Conservation (phyloP, 805 yeast species). For the Ogataea haglerorum region DNA sequence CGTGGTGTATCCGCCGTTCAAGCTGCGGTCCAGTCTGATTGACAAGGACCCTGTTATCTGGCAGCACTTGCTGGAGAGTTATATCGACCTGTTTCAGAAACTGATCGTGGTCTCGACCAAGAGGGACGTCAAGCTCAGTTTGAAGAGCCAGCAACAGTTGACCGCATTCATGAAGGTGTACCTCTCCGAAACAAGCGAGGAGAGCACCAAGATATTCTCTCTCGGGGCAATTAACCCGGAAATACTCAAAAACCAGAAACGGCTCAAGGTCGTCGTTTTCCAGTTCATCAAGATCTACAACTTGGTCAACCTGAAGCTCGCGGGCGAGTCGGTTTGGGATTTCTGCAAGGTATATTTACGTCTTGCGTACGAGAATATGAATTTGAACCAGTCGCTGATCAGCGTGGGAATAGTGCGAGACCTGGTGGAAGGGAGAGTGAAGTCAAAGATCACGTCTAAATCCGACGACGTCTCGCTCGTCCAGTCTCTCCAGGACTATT, state of each 20-base stretch:
- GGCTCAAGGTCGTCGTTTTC: constrained; percentile 49
- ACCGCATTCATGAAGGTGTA: constrained; percentile 54
- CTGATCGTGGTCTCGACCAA: constrained; percentile 33
- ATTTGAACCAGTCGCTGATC: constrained; percentile 31
- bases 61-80: constrained; percentile 67
- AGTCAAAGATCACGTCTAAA: constrained; percentile 46
- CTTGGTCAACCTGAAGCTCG: constrained; percentile 51
- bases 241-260: constrained; percentile 49
- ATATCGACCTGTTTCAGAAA: constrained; percentile 50
- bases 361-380: constrained; percentile 28
- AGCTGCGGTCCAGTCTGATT: constrained; percentile 67
- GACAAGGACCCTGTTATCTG: constrained; percentile 84
- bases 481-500: constrained; percentile 47
- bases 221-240: constrained; percentile 72
- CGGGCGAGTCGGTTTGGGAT: constrained; percentile 64
- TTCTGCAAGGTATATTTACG: constrained; percentile 52
- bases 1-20: constrained; percentile 72
- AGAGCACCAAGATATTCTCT: constrained; percentile 57
- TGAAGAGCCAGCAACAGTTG: constrained; percentile 56
- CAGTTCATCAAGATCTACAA: constrained; percentile 50
- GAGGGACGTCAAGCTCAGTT: constrained; percentile 38
- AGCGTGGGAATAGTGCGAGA: constrained; percentile 41
- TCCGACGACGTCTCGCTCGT: constrained; percentile 48
- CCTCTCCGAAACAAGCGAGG: constrained; percentile 58
- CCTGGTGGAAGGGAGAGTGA: constrained; percentile 52